Evolutionary conservation across 805 yeast genomes (phyloP).

Genomic region (Blastobotrys mokoenaii): DNA sequence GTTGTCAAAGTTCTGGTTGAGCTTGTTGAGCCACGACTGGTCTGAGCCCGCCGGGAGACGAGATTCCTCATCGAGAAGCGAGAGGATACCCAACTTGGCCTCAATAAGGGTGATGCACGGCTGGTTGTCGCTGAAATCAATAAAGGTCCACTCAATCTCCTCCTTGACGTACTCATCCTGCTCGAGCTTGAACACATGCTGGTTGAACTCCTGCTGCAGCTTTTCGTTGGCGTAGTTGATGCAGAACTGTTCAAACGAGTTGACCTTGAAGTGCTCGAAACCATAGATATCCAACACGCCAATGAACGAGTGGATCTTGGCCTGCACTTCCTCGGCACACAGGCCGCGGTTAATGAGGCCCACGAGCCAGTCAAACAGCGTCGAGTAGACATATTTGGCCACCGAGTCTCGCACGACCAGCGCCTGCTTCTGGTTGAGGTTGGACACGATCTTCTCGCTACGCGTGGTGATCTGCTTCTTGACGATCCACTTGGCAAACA

Average conservation of each 20-base stretch:
- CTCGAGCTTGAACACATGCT: conserved; percentile 92
- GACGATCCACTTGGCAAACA: conserved; percentile 82
- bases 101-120: conserved; percentile 93
- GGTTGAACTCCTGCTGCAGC: conserved; percentile 93
- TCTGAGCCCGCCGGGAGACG: conserved; percentile 91
- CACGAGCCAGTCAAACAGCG: conserved; percentile 93
- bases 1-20: conserved; percentile 77
- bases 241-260: conserved; percentile 96
- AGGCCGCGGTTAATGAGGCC: conserved; percentile 72
- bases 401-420: conserved; percentile 93
- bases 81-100: conserved; percentile 75
- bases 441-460: conserved; percentile 82
- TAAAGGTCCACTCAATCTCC: conserved; percentile 93
- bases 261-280: conserved; percentile 88
- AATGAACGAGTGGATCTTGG: conserved; percentile 61
- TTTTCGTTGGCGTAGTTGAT: conserved; percentile 96
- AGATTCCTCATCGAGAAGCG: conserved; percentile 89
- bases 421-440: conserved; percentile 75
- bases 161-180: conserved; percentile 92
- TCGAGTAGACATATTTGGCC: conserved; percentile 86
- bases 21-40: conserved; percentile 83
- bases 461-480: conserved; percentile 91
- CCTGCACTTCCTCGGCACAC: conserved; percentile 62
- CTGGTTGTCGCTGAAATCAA: conserved; percentile 92
- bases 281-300: conserved; percentile 98